Evolutionary conservation across 108 stramenopile genomes (phyloP).

Genomic region (Skeletonema marinoi): DNA sequence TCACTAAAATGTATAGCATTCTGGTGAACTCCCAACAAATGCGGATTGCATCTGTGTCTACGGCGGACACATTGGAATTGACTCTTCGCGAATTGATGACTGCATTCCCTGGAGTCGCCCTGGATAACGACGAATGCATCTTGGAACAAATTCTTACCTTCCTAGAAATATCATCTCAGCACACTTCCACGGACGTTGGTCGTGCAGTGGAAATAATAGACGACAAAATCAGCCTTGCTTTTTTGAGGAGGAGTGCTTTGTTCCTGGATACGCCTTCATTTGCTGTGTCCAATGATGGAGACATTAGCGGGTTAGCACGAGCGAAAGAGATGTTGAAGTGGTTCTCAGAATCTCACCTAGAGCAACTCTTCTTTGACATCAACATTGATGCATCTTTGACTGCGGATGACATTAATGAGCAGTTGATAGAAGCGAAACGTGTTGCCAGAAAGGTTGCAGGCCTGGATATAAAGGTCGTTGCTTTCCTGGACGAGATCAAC

Average conservation of each 20-base stretch:
- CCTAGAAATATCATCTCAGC: constrained; percentile 19
- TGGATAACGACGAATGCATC: background rate
- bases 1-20: constrained; percentile 42
- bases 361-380: constrained; percentile 39
- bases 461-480: constrained; percentile 5
- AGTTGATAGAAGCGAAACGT: constrained; percentile 16
- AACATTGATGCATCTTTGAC: constrained; percentile 31
- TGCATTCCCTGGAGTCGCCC: background rate
- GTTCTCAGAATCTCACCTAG: constrained; percentile 21
- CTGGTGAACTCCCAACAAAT: constrained; percentile 24
- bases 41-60: constrained; percentile 9
- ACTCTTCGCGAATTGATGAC: background rate
- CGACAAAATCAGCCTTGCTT: constrained; percentile 7
- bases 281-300: background rate
- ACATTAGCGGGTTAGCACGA: background rate
- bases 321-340: constrained; percentile 6
- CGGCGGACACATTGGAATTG: background rate
- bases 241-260: constrained; percentile 2
- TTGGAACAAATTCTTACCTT: background rate
- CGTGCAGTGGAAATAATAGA: background rate
- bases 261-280: constrained; percentile 1
- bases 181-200: constrained; percentile 9
- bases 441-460: constrained; percentile 12
- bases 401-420: constrained; percentile 11
- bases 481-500: constrained; percentile 37